phyloP scores from a whole-genome alignment of 2,329 filamentous ascomycete genomes.

The Sphaerulina musiva region DNA sequence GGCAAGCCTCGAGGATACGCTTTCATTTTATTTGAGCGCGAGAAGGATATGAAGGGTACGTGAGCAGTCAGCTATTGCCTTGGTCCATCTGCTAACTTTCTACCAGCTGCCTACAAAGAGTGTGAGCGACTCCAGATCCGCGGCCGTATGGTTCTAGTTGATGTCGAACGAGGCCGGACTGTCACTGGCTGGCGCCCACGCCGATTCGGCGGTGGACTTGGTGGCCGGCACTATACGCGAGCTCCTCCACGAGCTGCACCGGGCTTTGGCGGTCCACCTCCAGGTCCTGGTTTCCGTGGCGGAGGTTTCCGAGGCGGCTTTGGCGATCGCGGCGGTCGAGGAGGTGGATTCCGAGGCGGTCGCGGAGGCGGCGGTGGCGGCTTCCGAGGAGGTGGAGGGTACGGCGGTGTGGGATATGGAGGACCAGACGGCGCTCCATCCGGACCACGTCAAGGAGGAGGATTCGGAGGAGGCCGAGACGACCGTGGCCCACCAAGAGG shows the following conservation, averaged over 20 bases:
- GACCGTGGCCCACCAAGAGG: slow-evolving; percentile 20
- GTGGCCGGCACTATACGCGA: slow-evolving; percentile 89
- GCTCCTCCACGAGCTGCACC: slow-evolving; percentile 58
- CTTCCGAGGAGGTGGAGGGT: slow-evolving; percentile 31
- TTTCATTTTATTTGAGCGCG: slow-evolving; percentile 93
- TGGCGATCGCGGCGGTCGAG: slow-evolving; percentile 47
- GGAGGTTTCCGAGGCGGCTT: slow-evolving; percentile 53
- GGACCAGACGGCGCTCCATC: slow-evolving; percentile 45
- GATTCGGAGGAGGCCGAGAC: slow-evolving; percentile 30
- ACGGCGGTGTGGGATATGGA: slow-evolving; percentile 37
- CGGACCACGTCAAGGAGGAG: slow-evolving; percentile 39
- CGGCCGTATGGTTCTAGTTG: slow-evolving; percentile 84
- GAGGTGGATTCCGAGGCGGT: slow-evolving; percentile 49
- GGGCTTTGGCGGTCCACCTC: slow-evolving; percentile 50
- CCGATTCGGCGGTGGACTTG: slow-evolving; percentile 83
- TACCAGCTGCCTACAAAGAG: slow-evolving; percentile 81
- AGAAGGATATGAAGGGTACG: slow-evolving; percentile 98
- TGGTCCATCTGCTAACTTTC: slow-evolving; percentile 23
- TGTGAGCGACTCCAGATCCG: slow-evolving; percentile 87
- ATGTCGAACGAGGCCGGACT: slow-evolving; percentile 92
- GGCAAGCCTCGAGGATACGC: slow-evolving; percentile 63
- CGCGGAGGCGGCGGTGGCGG: slow-evolving; percentile 43
- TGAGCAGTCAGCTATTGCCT: background rate
- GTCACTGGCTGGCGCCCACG: slow-evolving; percentile 90
- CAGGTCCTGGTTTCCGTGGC: slow-evolving; percentile 47